A percentile compares a stretch with the other conserved stretches of the same genome.
phyloP scores from a whole-genome alignment of 768 basidiomycete genomes.

The Amanita muscaria region DNA sequence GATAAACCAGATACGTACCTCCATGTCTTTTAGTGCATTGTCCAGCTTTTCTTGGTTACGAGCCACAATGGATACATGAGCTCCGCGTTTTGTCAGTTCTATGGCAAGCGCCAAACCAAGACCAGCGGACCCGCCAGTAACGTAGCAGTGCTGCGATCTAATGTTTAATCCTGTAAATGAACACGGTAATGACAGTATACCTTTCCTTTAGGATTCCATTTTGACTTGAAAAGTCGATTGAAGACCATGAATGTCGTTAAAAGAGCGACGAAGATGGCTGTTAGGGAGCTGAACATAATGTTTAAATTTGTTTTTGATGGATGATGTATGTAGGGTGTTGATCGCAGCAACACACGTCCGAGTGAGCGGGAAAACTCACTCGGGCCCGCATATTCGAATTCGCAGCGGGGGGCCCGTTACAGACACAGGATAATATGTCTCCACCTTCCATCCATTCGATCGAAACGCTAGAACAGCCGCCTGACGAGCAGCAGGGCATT shows the following conservation, averaged over 20 bases:
- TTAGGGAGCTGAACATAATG: not conserved
- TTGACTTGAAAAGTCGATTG: constrained; percentile 22
- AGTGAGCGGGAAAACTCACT: no score
- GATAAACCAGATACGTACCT: constrained; percentile 48
- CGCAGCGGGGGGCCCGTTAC: no score
- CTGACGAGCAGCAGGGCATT: constrained; percentile 20
- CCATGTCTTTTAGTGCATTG: constrained; percentile 48
- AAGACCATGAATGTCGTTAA: not conserved
- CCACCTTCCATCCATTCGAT: no score
- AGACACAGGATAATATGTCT: no score
- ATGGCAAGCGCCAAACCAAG: constrained; percentile 70
- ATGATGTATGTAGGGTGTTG: no score
- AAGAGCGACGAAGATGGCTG: not conserved
- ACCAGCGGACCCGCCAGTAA: constrained; percentile 80
- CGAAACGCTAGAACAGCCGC: constrained; percentile 30
- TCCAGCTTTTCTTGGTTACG: constrained; percentile 58
- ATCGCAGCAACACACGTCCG: no score
- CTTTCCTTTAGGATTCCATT: constrained; percentile 44
- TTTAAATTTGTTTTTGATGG: no score
- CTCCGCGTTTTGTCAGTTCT: constrained; percentile 57
- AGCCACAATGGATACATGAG: constrained; percentile 81
- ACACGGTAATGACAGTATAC: constrained; percentile 19
- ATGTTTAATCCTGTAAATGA: not conserved
- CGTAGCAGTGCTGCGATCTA: constrained; percentile 60
- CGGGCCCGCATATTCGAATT: no score